Evolutionary conservation across 2,329 filamentous ascomycete species (phyloP), one percentile per base, ranked within the genome.

Genomic region (Beauveria sp.): DNA sequence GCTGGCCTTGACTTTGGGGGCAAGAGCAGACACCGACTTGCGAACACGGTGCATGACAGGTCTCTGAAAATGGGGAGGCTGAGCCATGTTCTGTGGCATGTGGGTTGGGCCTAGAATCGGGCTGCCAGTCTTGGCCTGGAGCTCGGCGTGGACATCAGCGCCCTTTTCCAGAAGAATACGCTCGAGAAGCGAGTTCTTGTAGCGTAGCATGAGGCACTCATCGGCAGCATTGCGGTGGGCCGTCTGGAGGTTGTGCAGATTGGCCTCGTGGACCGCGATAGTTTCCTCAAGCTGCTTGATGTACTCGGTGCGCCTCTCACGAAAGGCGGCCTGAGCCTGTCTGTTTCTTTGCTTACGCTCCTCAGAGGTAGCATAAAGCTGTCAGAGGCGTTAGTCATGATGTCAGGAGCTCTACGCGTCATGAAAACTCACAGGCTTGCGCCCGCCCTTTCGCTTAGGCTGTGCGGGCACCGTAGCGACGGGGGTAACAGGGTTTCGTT

Each of bases 301-400:
- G 75, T 99, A 99, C 79, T 99, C 95, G 60, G 93, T 98, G 63
- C 95, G 88, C 67, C 95, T 89, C 78, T 99, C 95, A 68, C 95
- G 88, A 71, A 99, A 99, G 62, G 95, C 95, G 60, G 95, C 95
- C 77, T 99, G 95, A 53, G 95, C 95, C 79, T 98, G 95, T 68
- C 95, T 83, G 73, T 99, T 99, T 66, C 95, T 86, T 78, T 98
- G 95, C 79, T 99, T 98, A 71, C 95, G 88, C 77, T 99, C 95
- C 76, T 99, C 95, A 12, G 95, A 98, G 42, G 95, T 99, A 60
- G 95, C 95, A 82, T 99, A 99, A 66, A 97, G 97, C 93, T 97
- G 68, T 63, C 56, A 54, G 46, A 52, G 51, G 34, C 65, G 62
- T 68, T 55, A 65, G 65, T 47, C 18, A 46, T 57, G 54, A 96